Base-by-base conservation (phyloP, 352 stramenopile species). In the Phytophthora hibernalis region DNA sequence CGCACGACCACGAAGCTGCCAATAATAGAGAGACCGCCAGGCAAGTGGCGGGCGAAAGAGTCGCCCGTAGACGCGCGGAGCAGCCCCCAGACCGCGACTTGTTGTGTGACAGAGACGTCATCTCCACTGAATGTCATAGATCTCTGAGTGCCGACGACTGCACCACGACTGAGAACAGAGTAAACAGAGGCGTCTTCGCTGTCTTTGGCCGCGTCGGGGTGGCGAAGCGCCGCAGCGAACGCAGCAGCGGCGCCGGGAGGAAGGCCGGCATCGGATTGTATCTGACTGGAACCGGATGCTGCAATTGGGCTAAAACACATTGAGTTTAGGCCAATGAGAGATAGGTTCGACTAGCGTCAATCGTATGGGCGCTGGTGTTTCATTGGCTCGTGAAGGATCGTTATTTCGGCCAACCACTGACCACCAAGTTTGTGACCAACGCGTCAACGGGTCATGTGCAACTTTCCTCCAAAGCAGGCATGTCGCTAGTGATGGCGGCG, bases 171-270 rank as follows among this genome's bases (percentile, higher is more conserved):
- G 16, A 82, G 21, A 22, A 35, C 11, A 4, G 56, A 61, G 38
- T 54, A 66, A n/a, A 6, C 12, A 10, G 38, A 55, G 1, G n/a
- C 1, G 9, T 65, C 49, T 9, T 58, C 52, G 31, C n/a, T 18
- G 26, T 58, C 49, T 1, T 68, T 47, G n/a, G 5, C 47, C 11
- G 65, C 65, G 18, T 74, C 54, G 13, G 49, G 43, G 12, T 42
- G n/a, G 54, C 65, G 37, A 74, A 70, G 42, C 74, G 79, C n/a
- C 43, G 60, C n/a, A 85, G 54, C 21, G 79, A 69, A 40, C 69
- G 76, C 63, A 80, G 51, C 9, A 87, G 53, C 51, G 76, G 63
- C 35, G 68, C 67, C 35, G 76, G 55, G 13, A 82, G 9, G 43
- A 69, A 60, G 33, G 38, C 51, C 43, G 69, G 54, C 70, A 70